Percentiles rank a stretch among this genome's conserved stretches.
Conservation (phyloP, 2,329 filamentous ascomycete species). For the Hypoxylon sp. region DNA sequence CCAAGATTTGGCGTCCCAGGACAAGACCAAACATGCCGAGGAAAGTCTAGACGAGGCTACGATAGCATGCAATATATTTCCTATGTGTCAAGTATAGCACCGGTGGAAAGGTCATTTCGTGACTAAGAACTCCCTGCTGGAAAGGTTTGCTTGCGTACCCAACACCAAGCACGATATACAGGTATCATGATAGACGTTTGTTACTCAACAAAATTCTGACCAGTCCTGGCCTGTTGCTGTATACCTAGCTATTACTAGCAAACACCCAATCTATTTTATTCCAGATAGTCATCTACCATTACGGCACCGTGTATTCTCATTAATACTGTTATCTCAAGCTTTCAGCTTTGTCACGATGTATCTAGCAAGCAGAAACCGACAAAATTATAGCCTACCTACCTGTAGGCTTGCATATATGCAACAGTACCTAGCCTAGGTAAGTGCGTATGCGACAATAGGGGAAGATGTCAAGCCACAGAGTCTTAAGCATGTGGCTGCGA, state of each 20-base stretch:
- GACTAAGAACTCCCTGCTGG: background rate
- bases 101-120: background rate
- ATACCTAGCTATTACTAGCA: constrained; percentile 7
- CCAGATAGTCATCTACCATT: background rate
- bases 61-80: background rate
- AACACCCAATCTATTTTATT: constrained; percentile 22
- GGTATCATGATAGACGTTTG: constrained; percentile 16
- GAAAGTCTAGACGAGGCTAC: constrained; percentile 9
- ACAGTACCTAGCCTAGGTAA: no score
- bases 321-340: background rate
- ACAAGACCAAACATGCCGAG: background rate
- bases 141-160: constrained; percentile 29
- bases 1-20: background rate
- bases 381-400: background rate
- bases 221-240: constrained; percentile 1
- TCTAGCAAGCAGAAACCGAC: background rate
- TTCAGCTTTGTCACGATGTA: background rate
- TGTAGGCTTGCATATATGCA: constrained; percentile 17
- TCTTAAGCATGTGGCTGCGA: background rate
- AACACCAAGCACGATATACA: constrained; percentile 18
- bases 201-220: constrained; percentile 2
- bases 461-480: constrained; percentile 9
- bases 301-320: background rate
- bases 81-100: background rate
- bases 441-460: constrained; percentile 11